Evolutionary conservation across 805 yeast genomes (phyloP).

Genomic region (Wickerhamomyces rabaulensis): DNA sequence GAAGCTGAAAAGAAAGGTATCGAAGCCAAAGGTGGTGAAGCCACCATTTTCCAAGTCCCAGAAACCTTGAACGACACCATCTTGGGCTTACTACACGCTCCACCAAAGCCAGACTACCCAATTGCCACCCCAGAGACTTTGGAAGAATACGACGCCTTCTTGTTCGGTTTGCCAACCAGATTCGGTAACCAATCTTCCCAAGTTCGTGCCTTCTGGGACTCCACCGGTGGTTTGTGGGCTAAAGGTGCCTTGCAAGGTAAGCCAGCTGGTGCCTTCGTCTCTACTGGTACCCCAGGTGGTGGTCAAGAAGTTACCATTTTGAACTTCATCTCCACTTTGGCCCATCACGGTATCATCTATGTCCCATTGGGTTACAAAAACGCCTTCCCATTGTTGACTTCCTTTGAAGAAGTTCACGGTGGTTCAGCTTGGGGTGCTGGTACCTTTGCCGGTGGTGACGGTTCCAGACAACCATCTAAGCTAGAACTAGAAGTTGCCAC

Average conservation of each 20-base stretch:
- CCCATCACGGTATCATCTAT: slow-evolving; percentile 72
- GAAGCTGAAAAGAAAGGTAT: slow-evolving; percentile 63
- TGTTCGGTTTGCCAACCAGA: slow-evolving; percentile 86
- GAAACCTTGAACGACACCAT: slow-evolving; percentile 69
- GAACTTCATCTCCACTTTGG: slow-evolving; percentile 50
- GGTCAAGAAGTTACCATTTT: slow-evolving; percentile 71
- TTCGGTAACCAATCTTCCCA: slow-evolving; percentile 78
- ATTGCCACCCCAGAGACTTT: slow-evolving; percentile 54
- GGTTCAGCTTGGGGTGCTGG: slow-evolving; percentile 89
- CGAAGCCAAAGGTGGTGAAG: slow-evolving; percentile 61
- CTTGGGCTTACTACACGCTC: slow-evolving; percentile 58
- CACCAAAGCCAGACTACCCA: slow-evolving; percentile 50
- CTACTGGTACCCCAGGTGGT: slow-evolving; percentile 70
- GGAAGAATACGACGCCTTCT: slow-evolving; percentile 65
- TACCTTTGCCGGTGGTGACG: slow-evolving; percentile 68
- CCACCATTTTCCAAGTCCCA: slow-evolving; percentile 70
- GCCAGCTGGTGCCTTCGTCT: slow-evolving; percentile 65
- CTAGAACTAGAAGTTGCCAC: slow-evolving; percentile 60
- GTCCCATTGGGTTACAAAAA: slow-evolving; percentile 71
- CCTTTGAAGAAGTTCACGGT: slow-evolving; percentile 67
- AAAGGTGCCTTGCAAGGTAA: slow-evolving; percentile 63
- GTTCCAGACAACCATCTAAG: slow-evolving; percentile 60
- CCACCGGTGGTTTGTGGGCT: slow-evolving; percentile 75
- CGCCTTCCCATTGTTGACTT: slow-evolving; percentile 48
- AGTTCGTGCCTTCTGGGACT: slow-evolving; percentile 68